Percentiles rank a stretch among this genome's conserved stretches.
These are phyloP conservation scores for Lentinula raphanica DNA, from an alignment of 768 basidiomycete species.

Conservation along the genomic window DNA sequence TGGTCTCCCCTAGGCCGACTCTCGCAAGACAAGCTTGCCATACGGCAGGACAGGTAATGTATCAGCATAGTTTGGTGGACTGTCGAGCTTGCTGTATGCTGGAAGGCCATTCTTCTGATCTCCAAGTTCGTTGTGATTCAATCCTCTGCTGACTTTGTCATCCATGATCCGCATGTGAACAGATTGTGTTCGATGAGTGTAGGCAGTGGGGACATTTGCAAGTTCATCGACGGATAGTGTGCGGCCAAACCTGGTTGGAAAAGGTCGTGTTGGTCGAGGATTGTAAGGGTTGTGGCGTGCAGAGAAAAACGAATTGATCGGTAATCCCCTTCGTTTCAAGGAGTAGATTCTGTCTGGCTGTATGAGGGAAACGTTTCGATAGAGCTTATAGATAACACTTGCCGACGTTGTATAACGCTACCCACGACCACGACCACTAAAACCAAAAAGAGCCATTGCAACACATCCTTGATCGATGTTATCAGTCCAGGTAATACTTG, in stretches of 20 bases:
- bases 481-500: not conserved
- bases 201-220: constrained; percentile 1
- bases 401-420: not conserved
- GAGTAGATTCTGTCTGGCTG: not conserved
- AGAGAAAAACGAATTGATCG: not conserved
- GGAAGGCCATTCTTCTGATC: constrained; percentile 1
- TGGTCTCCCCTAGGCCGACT: no score
- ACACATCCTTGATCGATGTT: not conserved
- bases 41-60: not conserved
- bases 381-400: not conserved
- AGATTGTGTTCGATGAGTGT: not conserved
- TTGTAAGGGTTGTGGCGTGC: not conserved
- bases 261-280: not conserved
- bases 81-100: not conserved
- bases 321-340: not conserved
- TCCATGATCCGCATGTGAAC: not conserved
- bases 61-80: not conserved
- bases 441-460: constrained; percentile 1
- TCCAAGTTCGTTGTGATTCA: not conserved
- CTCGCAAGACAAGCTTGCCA: no score
- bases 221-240: not conserved
- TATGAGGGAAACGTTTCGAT: not conserved
- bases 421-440: not conserved
- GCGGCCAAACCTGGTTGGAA: not conserved
- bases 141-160: not conserved